These are phyloP conservation scores for Amanita pseudoporphyria DNA, from an alignment of 768 basidiomycete species.

Conservation along the genomic window DNA sequence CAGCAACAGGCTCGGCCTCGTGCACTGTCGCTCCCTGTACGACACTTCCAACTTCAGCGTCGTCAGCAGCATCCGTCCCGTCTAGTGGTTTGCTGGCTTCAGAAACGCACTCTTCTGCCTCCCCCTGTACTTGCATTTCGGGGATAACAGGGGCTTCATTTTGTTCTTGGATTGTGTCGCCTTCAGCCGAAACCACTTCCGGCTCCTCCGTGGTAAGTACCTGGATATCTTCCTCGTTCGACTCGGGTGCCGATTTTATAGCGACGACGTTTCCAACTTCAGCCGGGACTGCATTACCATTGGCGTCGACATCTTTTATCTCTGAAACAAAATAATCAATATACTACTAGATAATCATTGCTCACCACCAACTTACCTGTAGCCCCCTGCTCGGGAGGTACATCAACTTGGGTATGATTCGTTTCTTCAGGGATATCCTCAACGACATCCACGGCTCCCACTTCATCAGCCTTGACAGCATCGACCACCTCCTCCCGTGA, in stretches of 20 bases:
- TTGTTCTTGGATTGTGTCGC: not conserved
- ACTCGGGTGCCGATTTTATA: not conserved
- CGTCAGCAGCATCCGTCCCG: not conserved
- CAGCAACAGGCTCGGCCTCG: conserved; percentile 1
- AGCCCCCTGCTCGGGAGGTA: not conserved
- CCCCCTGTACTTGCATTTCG: not conserved
- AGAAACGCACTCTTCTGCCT: not conserved
- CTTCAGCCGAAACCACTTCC: not conserved
- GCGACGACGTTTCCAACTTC: not conserved
- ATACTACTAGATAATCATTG: not conserved
- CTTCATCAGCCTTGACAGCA: not conserved
- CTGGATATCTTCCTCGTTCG: not conserved
- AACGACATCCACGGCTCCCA: not conserved
- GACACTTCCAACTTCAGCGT: not conserved
- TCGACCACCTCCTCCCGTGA: not conserved
- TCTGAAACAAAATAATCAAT: not conserved
- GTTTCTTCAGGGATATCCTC: not conserved
- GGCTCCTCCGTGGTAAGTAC: not conserved
- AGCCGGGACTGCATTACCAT: not conserved
- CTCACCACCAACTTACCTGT: not conserved
- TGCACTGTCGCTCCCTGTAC: not conserved
- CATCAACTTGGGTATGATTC: not conserved
- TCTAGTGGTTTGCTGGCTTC: not conserved
- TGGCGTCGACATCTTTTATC: not conserved
- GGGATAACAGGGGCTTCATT: not conserved